Evolutionary conservation across 1,284 basidiomycete genomes (phyloP), one percentile per base, ranked within the genome.

Genomic region (Xerocomus cyaneibrunnescens): DNA sequence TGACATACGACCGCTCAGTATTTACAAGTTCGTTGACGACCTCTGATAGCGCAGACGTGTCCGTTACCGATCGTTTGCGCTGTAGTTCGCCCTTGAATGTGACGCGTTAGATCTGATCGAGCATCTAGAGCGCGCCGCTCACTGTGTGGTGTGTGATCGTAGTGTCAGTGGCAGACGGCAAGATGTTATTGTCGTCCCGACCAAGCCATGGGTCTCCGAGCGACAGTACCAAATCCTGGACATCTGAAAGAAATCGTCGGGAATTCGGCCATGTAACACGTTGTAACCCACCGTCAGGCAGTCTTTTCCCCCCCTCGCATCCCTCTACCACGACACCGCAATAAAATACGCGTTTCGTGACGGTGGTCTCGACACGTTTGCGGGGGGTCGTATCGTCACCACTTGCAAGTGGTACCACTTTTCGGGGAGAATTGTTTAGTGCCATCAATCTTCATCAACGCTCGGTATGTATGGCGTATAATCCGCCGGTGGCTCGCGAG

Each of bases 241-340:
- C 83, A 62, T 92, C 89, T 92, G 59, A 25, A 51, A 42, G 25
- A 47, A 40, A 40, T 50, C 34, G 31, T 50, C 16, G 14, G 39
- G 7, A 31, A 39, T 48, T 44, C 14, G 3, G 6, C 8, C 28
- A 41, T 16, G 23, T 7, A 27, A 47, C 32, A 52, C 30, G 19
- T 19, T 5, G 7, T 12, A 17, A 71, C 75, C 52, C 60, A 86
- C 89, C 89, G 70, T 85, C 81, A 38, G 85, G 77, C 48, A 90
- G 76, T 54, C 80, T 77, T 58, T 74, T 77, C 2, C 84, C 85
- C 60, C 79, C 77, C 54, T 85, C 84, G 34, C 84, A 81, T 45
- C 84, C 86, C 69, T 92, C 89, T 25, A 92, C 85, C 19, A 92
- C 88, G 30, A 92, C 87, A 32, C 85, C 85, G 60, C 86, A 89